Base-by-base conservation (phyloP, 345 rosid genomes). In the Aurinia saxatilis region DNA sequence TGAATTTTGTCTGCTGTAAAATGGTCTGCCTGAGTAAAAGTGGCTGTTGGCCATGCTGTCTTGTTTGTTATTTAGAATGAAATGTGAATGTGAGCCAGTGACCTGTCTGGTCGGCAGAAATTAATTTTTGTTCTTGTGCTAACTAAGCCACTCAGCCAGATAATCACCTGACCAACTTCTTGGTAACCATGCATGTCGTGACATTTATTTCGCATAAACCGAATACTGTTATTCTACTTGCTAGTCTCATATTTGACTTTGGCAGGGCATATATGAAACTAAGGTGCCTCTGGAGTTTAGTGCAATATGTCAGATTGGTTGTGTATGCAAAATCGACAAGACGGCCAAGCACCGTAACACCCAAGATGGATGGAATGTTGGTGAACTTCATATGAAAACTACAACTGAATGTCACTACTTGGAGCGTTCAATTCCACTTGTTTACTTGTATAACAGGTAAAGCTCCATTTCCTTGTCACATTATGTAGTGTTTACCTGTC, bases 361-460 rank as follows among this genome's bases (percentile, higher is more conserved):
- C 27, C 95, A 81, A 72, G 93, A 92, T 71, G 78, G 84, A 65
- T 92, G 98, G 98, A 80, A 76, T 67, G 53, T 89, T 70, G 77
- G 68, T 56, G 98, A 92, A 73, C 70, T 92, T 67, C 89, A 82
- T 52, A 87, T 87, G 95, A 87, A 89, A 72, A 89, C 95, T 64
- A 92, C 96, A 44, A 71, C 96, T 31, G 96, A 92, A 72, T 92
- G 88, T 74, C 75, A 78, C 65, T 92, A 92, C 79, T 79, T 92
- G 70, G 84, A 89, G 73, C 82, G 74, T 50, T 78, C 93, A 23
- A 75, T 85, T 72, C 79, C 93, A 60, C 84, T 80, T 80, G 77
- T 92, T 61, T 89, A 89, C 83, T 73, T 92, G 72, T 92, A 89
- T 74, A 83, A 81, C 69, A 92, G 98, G 98, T 88, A 82, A 66